Percentiles rank a stretch among this genome's conserved stretches.
These are phyloP conservation scores for Plectosphaerella plurivora DNA, from an alignment of 2,329 filamentous ascomycete genomes.

Conservation along the genomic window DNA sequence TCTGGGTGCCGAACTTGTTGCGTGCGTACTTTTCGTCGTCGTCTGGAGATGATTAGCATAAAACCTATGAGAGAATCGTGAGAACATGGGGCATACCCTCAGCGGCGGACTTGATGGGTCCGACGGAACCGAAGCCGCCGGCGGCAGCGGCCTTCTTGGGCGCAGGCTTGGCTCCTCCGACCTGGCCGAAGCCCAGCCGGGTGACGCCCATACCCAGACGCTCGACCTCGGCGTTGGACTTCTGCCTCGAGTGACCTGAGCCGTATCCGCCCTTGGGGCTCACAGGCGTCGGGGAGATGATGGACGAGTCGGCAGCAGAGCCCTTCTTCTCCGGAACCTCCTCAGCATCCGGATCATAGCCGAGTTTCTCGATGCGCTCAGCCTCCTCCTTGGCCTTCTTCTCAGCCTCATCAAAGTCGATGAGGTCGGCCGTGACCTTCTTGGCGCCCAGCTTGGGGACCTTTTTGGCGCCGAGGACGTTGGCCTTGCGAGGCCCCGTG, in stretches of 20 bases:
- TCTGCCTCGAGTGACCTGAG: slow-evolving; percentile 52
- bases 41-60: slow-evolving; percentile 32
- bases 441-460: slow-evolving; percentile 83
- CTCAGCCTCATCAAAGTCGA: slow-evolving; percentile 97
- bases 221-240: slow-evolving; percentile 76
- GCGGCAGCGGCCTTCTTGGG: slow-evolving; percentile 60
- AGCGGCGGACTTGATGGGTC: slow-evolving; percentile 63
- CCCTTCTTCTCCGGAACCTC: slow-evolving; percentile 41
- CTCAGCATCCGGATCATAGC: slow-evolving; percentile 91
- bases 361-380: slow-evolving; percentile 89
- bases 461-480: slow-evolving; percentile 84
- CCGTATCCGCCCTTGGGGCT: slow-evolving; percentile 63
- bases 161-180: slow-evolving; percentile 59
- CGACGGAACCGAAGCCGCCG: slow-evolving; percentile 82
- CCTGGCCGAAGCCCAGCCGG: slow-evolving; percentile 83
- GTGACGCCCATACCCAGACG: slow-evolving; percentile 84
- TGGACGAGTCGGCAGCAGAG: slow-evolving; percentile 48
- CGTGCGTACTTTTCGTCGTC: slow-evolving; percentile 82
- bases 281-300: slow-evolving; percentile 70
- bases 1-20: slow-evolving; percentile 84
- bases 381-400: slow-evolving; percentile 97
- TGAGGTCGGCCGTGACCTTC: slow-evolving; percentile 74
- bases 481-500: slow-evolving; percentile 70
- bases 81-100: slow-evolving; percentile 50
- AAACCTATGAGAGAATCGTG: neutral